Base-by-base conservation (phyloP, 768 basidiomycete genomes). In the Boletus sensibilis region DNA sequence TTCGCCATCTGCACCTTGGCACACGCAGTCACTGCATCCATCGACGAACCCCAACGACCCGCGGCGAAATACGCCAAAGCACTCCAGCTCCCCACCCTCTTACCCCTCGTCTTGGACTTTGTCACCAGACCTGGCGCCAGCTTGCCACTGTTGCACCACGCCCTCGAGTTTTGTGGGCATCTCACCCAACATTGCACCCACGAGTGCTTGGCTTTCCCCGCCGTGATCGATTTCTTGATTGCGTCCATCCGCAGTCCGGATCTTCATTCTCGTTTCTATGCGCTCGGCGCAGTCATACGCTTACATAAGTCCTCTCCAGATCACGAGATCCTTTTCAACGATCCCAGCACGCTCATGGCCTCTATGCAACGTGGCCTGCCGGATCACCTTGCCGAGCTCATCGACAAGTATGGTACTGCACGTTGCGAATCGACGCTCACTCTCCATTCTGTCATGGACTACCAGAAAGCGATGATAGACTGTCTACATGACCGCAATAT, bases 231-330 rank as follows among this genome's bases (percentile, higher is more conserved):
- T n/a, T 78, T 84, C 50, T 72, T 88, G 16, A 78, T 85, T 20
- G 80, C 84, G 0, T 79, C 78, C 25, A 67, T 86, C 33, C 78
- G 84, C 41, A 80, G 80, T 68, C 72, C 73, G 34, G 83, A 86
- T 64, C 78, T 85, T 70, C 73, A 76, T 34, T 75, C 71, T 3
- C 80, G 84, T 6, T 80, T 76, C 64, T 68, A 68, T 2, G 84
- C 80, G 14, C 74, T 87, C 5, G 79, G 79, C 4, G 83, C 76
- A 5, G 69, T 88, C 18, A 71, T 86, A 35, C 77, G 82, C 29
- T 70, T 87, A 12, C 78, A 84, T 64, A 66, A 60, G 16, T 59
- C 67, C 5, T 74, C 76, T 11, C 66, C 75, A 1, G 79, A 84
- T 55, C 64, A 68, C 0, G 84, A 86, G 51, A 69, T 73, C 33